phyloP scores from a whole-genome alignment of 345 rosid species.

The Brassica nigra region DNA sequence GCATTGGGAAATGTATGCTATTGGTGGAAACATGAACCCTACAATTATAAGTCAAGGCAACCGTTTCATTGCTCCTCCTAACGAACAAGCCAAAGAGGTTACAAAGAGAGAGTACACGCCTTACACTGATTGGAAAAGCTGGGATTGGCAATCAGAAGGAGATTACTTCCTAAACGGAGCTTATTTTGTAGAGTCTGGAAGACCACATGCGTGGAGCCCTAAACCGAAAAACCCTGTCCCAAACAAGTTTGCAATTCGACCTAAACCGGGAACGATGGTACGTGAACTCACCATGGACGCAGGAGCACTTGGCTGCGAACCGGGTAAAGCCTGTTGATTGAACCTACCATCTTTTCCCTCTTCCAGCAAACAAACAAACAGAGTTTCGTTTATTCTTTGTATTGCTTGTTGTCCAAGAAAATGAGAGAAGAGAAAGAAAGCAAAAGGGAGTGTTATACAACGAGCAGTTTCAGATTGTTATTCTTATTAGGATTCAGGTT shows the following conservation, averaged over 20 bases:
- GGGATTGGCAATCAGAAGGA: slow-evolving; percentile 79
- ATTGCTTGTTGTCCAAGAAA: slow-evolving; percentile 13
- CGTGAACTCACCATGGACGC: slow-evolving; percentile 49
- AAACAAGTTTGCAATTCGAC: slow-evolving; percentile 37
- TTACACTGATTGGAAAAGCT: slow-evolving; percentile 49
- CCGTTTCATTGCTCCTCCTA: slow-evolving; percentile 67
- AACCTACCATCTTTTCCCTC: slow-evolving; percentile 11
- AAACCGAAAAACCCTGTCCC: not conserved
- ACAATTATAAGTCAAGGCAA: slow-evolving; percentile 82
- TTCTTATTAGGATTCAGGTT: slow-evolving; percentile 12
- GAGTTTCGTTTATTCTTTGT: not conserved
- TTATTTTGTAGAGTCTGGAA: slow-evolving; percentile 63
- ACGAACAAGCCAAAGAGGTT: slow-evolving; percentile 48
- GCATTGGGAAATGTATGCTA: slow-evolving; percentile 70
- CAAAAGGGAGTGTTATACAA: slow-evolving; percentile 1
- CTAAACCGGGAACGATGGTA: slow-evolving; percentile 53
- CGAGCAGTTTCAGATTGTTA: slow-evolving; percentile 3
- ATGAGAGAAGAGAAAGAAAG: not conserved
- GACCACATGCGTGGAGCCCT: slow-evolving; percentile 35
- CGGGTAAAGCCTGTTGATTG: slow-evolving; percentile 34
- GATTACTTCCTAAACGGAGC: slow-evolving; percentile 73
- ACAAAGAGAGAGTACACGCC: slow-evolving; percentile 58
- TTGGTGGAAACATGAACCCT: slow-evolving; percentile 65
- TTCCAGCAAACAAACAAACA: slow-evolving; percentile 5
- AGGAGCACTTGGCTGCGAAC: slow-evolving; percentile 54